Evolutionary conservation across 257 asterid genomes (phyloP).

Genomic region (Plantago ovata): DNA sequence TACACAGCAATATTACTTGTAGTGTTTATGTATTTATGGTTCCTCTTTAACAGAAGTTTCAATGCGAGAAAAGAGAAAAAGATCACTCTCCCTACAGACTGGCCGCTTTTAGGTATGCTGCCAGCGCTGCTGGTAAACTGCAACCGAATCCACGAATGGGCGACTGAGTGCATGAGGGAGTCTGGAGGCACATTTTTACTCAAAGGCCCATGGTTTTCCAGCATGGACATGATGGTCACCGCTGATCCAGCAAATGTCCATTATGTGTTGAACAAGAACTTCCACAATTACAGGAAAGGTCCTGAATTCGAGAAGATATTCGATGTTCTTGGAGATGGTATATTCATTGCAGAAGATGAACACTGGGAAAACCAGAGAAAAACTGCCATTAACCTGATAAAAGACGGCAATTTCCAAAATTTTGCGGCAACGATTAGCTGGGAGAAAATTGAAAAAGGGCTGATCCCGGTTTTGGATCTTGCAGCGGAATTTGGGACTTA

Average conservation of each 20-base stretch:
- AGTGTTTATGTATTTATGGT: background rate
- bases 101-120: constrained; percentile 36
- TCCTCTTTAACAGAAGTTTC: background rate
- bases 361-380: constrained; percentile 37
- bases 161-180: background rate
- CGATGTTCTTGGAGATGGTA: constrained; percentile 34
- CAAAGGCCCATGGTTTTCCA: constrained; percentile 29
- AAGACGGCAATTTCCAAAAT: constrained; percentile 14
- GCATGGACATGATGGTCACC: constrained; percentile 31
- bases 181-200: constrained; percentile 24
- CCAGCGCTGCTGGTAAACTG: constrained; percentile 16
- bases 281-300: constrained; percentile 30
- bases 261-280: constrained; percentile 33
- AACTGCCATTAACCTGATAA: constrained; percentile 5
- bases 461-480: constrained; percentile 29
- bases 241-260: constrained; percentile 38
- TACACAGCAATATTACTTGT: background rate
- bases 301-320: constrained; percentile 30
- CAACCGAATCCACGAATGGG: constrained; percentile 19
- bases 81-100: constrained; percentile 17
- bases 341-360: constrained; percentile 31
- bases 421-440: background rate
- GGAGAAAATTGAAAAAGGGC: constrained; percentile 18
- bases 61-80: background rate
- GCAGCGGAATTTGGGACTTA: constrained; percentile 11